Evolutionary conservation across 2,329 filamentous ascomycete genomes (phyloP).

Genomic region (Pezicula radicicola): DNA sequence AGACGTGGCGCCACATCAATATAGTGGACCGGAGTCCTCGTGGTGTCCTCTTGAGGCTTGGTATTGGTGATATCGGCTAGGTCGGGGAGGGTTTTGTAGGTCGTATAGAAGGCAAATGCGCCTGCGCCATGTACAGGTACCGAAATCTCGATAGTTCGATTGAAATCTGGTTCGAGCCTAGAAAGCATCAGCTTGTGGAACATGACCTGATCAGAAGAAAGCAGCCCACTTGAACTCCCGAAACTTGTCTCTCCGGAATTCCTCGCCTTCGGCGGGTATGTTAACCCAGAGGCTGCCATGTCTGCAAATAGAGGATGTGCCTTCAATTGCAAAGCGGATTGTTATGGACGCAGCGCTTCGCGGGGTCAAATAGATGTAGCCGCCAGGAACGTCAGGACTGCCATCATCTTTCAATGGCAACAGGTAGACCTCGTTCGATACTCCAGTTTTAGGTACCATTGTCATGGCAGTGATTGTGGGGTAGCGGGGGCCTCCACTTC

Average conservation of each 20-base stretch:
- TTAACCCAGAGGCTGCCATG: conserved; percentile 97
- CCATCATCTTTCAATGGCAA: conserved; percentile 91
- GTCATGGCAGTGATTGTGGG: background rate
- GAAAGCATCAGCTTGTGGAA: conserved; percentile 9
- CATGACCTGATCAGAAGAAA: conserved; percentile 8
- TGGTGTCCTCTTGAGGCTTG: conserved; percentile 45
- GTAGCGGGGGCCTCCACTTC: background rate
- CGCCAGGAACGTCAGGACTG: conserved; percentile 81
- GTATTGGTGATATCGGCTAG: conserved; percentile 48
- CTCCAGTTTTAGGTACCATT: conserved; percentile 61
- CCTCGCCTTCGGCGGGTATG: conserved; percentile 72
- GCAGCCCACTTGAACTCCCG: conserved; percentile 78
- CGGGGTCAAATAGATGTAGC: conserved; percentile 89
- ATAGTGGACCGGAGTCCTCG: conserved; percentile 78
- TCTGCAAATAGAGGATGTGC: conserved; percentile 91
- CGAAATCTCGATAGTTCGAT: conserved; percentile 84
- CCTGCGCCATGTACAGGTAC: conserved; percentile 80
- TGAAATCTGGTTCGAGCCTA: conserved; percentile 90
- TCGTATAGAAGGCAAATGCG: conserved; percentile 92
- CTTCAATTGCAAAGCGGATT: conserved; percentile 87
- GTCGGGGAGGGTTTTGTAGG: conserved; percentile 81
- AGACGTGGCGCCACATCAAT: conserved; percentile 88
- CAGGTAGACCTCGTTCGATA: conserved; percentile 74
- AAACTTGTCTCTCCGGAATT: conserved; percentile 78
- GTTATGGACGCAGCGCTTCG: conserved; percentile 69